Evolutionary conservation across 768 basidiomycete species (phyloP), one percentile per base, ranked within the genome.

Genomic region (Mycena chlorophos): DNA sequence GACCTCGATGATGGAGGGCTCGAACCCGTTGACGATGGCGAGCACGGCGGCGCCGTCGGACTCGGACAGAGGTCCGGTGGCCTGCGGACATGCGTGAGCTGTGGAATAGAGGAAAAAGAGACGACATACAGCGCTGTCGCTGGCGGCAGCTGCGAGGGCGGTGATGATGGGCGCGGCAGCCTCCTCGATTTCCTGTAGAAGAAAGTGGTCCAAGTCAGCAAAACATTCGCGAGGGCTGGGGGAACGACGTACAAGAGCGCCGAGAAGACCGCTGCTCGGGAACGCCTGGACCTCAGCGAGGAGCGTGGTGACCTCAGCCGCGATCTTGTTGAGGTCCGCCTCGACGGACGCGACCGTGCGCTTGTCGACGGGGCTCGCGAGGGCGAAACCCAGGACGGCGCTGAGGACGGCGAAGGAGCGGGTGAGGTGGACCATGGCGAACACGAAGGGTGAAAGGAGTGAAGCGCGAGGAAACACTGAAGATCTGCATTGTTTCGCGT

Each of bases 201-300:
- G 8, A 19, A 17, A 45, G 23, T 26, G 8, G 25, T 45, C 1
- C 45, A 22, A 38, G 53, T 43, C n/a, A n/a, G 6, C 30, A 10
- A 3, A 14, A 3, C 39, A 27, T 12, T 20, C 34, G 23, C 2
- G 27, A 16, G 13, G n/a, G 26, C 28, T 19, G 43, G 8, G n/a
- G n/a, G n/a, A 12, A 14, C 4, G 1, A 46, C 57, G 2, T 42
- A 69, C 70, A 23, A 71, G 47, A 14, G 68, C 70, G 23, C 52
- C 58, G 23, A 50, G 10, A 37, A 69, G 60, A 27, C 69, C 69
- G 37, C 65, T 66, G 27, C 29, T 22, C 1, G 71, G 72, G 63
- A 69, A 72, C 3, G 62, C 67, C 2, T 48, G 65, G 51, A 71
- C 66, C 40, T 58, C 52, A 49, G 53, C 66, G 62, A 70, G 66